Evolutionary conservation across 495 filamentous ascomycete species (phyloP).

Genomic region (Apodospora peruviana): DNA sequence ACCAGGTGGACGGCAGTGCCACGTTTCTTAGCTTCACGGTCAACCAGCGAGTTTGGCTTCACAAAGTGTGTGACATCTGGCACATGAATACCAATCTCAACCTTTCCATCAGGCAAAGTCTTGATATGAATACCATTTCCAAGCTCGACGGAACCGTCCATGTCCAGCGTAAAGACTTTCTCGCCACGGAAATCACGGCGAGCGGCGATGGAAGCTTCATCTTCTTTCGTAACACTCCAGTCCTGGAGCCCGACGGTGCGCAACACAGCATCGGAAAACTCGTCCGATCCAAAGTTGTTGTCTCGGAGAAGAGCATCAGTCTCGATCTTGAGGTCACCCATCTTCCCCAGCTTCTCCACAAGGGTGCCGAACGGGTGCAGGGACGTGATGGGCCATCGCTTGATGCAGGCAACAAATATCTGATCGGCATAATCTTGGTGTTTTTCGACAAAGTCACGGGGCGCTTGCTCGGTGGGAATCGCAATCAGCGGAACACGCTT

Average conservation of each 20-base stretch:
- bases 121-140: constrained; percentile 92
- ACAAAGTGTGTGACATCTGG: constrained; percentile 96
- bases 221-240: constrained; percentile 80
- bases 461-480: constrained; percentile 96
- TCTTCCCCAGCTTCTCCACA: constrained; percentile 93
- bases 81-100: constrained; percentile 94
- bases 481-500: constrained; percentile 97
- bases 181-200: constrained; percentile 90
- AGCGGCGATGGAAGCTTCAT: constrained; percentile 63
- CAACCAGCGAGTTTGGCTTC: constrained; percentile 90
- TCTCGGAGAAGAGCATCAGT: constrained; percentile 95
- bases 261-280: constrained; percentile 93
- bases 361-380: constrained; percentile 97
- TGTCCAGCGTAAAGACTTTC: constrained; percentile 86
- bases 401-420: constrained; percentile 98
- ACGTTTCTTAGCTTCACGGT: constrained; percentile 96
- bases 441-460: constrained; percentile 96
- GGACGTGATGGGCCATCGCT: constrained; percentile 99
- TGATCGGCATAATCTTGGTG: constrained; percentile 95
- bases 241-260: constrained; percentile 89
- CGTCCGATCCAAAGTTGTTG: constrained; percentile 97
- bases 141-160: constrained; percentile 74
- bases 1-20: constrained; percentile 93
- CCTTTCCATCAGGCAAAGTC: constrained; percentile 68
- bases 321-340: constrained; percentile 94